phyloP scores from a whole-genome alignment of 495 filamentous ascomycete genomes.

The Rostrohypoxylon terebratum region DNA sequence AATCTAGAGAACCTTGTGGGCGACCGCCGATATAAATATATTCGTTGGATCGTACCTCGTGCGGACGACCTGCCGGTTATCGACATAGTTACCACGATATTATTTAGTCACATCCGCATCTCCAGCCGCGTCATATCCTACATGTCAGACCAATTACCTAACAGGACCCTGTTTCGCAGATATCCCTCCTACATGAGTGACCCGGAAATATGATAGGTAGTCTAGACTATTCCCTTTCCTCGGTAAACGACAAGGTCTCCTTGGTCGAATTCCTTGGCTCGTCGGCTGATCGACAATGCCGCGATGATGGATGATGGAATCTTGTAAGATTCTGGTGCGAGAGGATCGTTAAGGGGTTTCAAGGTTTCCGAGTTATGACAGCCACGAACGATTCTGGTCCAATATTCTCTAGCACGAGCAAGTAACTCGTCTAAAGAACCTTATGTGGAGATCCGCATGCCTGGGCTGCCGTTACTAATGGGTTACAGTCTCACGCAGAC shows the following conservation, averaged over 20 bases:
- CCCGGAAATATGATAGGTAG: slow-evolving; percentile 12
- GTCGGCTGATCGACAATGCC: slow-evolving; percentile 32
- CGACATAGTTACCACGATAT: slow-evolving; percentile 19
- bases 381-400: slow-evolving; percentile 8
- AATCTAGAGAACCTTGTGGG: neutral
- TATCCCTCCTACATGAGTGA: slow-evolving; percentile 16
- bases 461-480: slow-evolving; percentile 29
- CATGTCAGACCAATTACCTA: slow-evolving; percentile 25
- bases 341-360: slow-evolving; percentile 3
- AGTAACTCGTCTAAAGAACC: slow-evolving; percentile 12
- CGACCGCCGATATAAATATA: slow-evolving; percentile 20
- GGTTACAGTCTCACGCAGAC: slow-evolving; percentile 33
- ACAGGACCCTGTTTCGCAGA: slow-evolving; percentile 17
- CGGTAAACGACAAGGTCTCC: slow-evolving; percentile 22
- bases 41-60: neutral
- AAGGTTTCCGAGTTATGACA: neutral
- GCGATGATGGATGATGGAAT: slow-evolving; percentile 1
- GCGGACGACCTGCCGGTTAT: slow-evolving; percentile 4
- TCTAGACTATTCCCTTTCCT: slow-evolving; percentile 37
- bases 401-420: slow-evolving; percentile 21
- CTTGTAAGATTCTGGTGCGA: neutral
- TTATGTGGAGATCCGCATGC: slow-evolving; percentile 24
- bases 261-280: slow-evolving; percentile 23
- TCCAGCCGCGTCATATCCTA: slow-evolving; percentile 14
- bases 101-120: slow-evolving; percentile 29